A percentile compares a stretch with the other conserved stretches of the same genome.
phyloP scores from a whole-genome alignment of 129 eudicot species.

The Deinandra increscens region DNA sequence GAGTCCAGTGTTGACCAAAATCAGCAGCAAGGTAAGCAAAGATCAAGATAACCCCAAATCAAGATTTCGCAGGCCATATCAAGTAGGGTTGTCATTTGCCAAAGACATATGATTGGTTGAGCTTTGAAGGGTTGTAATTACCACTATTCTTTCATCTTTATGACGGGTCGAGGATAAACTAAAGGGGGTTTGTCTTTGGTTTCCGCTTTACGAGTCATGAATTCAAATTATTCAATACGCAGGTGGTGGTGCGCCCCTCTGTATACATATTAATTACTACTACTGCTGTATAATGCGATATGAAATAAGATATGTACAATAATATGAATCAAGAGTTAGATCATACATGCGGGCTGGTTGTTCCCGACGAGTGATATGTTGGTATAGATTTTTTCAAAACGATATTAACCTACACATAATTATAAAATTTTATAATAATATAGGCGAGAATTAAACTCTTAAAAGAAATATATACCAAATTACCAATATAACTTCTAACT shows the following conservation, averaged over 20 bases:
- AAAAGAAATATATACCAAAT: no score
- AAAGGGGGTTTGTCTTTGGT: neutral
- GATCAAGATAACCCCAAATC: conserved; percentile 39
- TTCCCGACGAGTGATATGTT: no score
- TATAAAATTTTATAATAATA: no score
- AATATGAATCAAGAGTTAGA: neutral
- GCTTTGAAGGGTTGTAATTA: neutral
- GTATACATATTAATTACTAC: conserved; percentile 3
- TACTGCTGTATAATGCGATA: neutral
- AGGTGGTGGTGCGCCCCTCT: neutral
- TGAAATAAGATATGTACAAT: conserved; percentile 7
- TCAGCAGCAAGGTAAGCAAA: conserved; percentile 23
- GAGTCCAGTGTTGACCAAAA: conserved; percentile 36
- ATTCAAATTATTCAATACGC: neutral
- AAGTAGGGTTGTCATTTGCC: conserved; percentile 60
- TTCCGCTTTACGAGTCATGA: neutral
- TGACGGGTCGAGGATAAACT: neutral
- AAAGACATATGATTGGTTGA: conserved; percentile 44
- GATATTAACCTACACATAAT: no score
- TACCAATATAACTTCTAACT: no score
- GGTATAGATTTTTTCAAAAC: no score
- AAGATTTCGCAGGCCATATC: conserved; percentile 63
- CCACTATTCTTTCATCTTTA: conserved; percentile 2
- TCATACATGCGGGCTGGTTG: no score
- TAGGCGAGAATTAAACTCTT: no score